Evolutionary conservation across 176 grass and related monocot species (phyloP).

Genomic region (Thinopyrum elongatum): DNA sequence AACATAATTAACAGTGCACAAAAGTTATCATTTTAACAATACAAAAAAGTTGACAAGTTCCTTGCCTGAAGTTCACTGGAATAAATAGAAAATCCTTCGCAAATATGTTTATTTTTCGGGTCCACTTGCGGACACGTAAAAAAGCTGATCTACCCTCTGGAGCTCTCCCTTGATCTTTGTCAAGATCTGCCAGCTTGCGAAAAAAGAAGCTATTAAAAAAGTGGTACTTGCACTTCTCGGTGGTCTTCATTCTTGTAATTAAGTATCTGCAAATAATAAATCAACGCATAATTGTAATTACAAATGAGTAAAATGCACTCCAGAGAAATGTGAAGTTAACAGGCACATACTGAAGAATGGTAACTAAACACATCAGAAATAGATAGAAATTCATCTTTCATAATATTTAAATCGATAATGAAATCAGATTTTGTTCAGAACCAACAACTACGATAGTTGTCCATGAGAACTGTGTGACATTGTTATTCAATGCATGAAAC

Average conservation of each 20-base stretch:
- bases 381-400: neutral
- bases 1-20: slow-evolving; percentile 19
- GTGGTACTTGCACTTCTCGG: slow-evolving; percentile 56
- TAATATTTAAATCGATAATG: neutral
- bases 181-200: slow-evolving; percentile 95
- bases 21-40: neutral
- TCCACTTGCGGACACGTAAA: slow-evolving; percentile 95
- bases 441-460: neutral
- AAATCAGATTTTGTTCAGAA: neutral
- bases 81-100: slow-evolving; percentile 97
- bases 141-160: slow-evolving; percentile 91
- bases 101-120: slow-evolving; percentile 93
- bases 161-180: slow-evolving; percentile 85
- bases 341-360: slow-evolving; percentile 7
- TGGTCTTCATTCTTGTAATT: slow-evolving; percentile 59
- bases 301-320: slow-evolving; percentile 13
- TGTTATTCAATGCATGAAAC: neutral
- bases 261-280: slow-evolving; percentile 68
- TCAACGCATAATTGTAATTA: slow-evolving; percentile 12
- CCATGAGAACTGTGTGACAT: neutral
- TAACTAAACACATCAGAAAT: neutral
- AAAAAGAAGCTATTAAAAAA: slow-evolving; percentile 99
- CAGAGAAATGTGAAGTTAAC: slow-evolving; percentile 16
- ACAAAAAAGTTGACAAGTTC: neutral
- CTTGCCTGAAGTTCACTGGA: slow-evolving; percentile 98